Evolutionary conservation across 2,329 filamentous ascomycete species (phyloP).

Genomic region (Botrytis squamosa): DNA sequence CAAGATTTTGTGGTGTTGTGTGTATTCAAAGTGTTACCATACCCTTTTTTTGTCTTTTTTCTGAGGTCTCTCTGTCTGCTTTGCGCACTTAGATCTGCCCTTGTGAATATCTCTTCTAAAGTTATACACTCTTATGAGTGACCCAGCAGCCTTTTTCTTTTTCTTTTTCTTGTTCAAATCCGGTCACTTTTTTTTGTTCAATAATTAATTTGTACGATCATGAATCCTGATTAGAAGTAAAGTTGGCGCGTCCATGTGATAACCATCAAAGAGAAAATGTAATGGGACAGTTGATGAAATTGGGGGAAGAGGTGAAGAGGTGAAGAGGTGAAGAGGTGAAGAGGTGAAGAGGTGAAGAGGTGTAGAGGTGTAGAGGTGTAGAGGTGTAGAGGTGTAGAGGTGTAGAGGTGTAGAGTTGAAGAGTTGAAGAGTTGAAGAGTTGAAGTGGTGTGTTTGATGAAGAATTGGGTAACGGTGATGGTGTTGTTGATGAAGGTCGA

Average conservation of each 20-base stretch:
- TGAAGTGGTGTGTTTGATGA: background rate
- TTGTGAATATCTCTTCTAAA: constrained; percentile 3
- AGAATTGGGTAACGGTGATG: background rate
- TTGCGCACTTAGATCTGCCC: constrained; percentile 11
- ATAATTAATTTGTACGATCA: constrained; percentile 40
- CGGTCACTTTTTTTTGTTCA: constrained; percentile 30
- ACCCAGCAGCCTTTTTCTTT: constrained; percentile 23
- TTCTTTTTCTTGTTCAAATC: constrained; percentile 6
- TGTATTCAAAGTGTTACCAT: constrained; percentile 40
- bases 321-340: background rate
- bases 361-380: background rate
- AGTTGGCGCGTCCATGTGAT: constrained; percentile 31
- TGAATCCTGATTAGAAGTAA: constrained; percentile 36
- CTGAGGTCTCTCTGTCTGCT: constrained; percentile 6
- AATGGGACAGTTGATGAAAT: constrained; percentile 23
- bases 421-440: background rate
- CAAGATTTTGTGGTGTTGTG: constrained; percentile 22
- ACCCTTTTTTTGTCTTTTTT: constrained; percentile 32
- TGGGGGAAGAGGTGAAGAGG: background rate
- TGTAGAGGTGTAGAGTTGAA: background rate
- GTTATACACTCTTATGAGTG: constrained; percentile 28
- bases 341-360: too few relatives aligned
- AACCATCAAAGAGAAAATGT: constrained; percentile 26
- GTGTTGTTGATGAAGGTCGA: background rate
- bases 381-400: background rate